Conservation (phyloP, 345 rosid genomes). For the Lumnitzera racemosa region DNA sequence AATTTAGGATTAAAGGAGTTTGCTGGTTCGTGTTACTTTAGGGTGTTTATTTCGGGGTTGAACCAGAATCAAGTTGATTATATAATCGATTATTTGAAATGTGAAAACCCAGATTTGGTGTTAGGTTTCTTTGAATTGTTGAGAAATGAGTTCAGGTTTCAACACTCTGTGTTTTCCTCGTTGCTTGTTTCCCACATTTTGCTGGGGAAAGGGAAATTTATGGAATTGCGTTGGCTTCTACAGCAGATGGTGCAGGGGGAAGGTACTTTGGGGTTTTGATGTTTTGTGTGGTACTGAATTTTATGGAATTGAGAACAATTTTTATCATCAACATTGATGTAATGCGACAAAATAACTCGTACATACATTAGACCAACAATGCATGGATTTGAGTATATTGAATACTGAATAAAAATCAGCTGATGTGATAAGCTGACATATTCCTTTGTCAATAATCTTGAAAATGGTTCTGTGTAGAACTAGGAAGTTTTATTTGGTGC, state of each 20-base stretch:
- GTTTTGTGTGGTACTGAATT: neutral
- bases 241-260: constrained; percentile 42
- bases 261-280: constrained; percentile 30
- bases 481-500: neutral
- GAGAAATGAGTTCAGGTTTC: constrained; percentile 44
- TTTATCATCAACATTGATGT: neutral
- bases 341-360: too few relatives aligned
- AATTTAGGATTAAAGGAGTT: constrained; percentile 35
- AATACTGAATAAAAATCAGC: too few relatives aligned
- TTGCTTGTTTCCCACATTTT: constrained; percentile 49
- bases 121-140: constrained; percentile 43
- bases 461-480: too few relatives aligned
- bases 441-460: too few relatives aligned
- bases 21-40: constrained; percentile 27
- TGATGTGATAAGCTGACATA: too few relatives aligned
- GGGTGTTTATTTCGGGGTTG: constrained; percentile 22
- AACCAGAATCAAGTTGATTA: constrained; percentile 38
- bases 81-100: constrained; percentile 32
- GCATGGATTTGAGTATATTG: too few relatives aligned
- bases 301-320: neutral
- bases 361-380: too few relatives aligned
- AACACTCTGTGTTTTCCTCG: constrained; percentile 42
- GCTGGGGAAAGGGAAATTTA: constrained; percentile 40
- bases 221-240: constrained; percentile 40
- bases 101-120: constrained; percentile 37